phyloP scores from a whole-genome alignment of 768 basidiomycete genomes.

The Saitozyma podzolica region DNA sequence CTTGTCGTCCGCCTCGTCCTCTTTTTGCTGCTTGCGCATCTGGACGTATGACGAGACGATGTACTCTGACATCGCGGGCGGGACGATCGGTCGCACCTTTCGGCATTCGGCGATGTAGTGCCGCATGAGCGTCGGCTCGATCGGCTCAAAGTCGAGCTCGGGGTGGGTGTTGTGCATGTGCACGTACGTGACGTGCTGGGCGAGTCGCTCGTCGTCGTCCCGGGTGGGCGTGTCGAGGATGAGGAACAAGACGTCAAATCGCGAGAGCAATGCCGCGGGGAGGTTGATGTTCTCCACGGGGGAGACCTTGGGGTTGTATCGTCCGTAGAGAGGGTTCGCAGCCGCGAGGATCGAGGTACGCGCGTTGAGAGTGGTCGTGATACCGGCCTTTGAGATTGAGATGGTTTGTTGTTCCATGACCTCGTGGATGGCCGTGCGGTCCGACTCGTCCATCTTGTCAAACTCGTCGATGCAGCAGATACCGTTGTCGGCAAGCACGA shows the following conservation, averaged over 20 bases:
- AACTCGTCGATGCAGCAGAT: slow-evolving; percentile 99
- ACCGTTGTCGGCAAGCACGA: slow-evolving; percentile 97
- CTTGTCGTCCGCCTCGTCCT: slow-evolving; percentile 83
- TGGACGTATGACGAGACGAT: slow-evolving; percentile 94
- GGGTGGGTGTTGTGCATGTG: slow-evolving; percentile 96
- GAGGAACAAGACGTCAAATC: slow-evolving; percentile 94
- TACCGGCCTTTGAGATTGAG: slow-evolving; percentile 98
- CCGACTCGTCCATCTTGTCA: slow-evolving; percentile 99
- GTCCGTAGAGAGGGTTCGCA: slow-evolving; percentile 93
- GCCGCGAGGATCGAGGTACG: slow-evolving; percentile 96
- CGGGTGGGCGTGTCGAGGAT: slow-evolving; percentile 93
- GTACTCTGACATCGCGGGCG: slow-evolving; percentile 82
- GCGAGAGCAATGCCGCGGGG: slow-evolving; percentile 90
- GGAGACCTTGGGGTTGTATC: slow-evolving; percentile 95
- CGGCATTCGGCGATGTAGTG: slow-evolving; percentile 95
- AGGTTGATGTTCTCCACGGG: slow-evolving; percentile 99
- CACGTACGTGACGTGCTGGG: slow-evolving; percentile 95
- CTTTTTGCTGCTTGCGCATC: slow-evolving; percentile 86
- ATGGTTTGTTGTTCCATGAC: slow-evolving; percentile 99
- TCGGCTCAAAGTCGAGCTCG: slow-evolving; percentile 68
- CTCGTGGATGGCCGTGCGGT: slow-evolving; percentile 98
- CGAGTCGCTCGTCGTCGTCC: slow-evolving; percentile 93
- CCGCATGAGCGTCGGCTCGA: slow-evolving; percentile 84
- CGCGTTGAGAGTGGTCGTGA: slow-evolving; percentile 96
- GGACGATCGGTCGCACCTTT: slow-evolving; percentile 83